These are phyloP conservation scores for Sicyos edulis DNA, from an alignment of 306 rosid species.

Conservation along the genomic window DNA sequence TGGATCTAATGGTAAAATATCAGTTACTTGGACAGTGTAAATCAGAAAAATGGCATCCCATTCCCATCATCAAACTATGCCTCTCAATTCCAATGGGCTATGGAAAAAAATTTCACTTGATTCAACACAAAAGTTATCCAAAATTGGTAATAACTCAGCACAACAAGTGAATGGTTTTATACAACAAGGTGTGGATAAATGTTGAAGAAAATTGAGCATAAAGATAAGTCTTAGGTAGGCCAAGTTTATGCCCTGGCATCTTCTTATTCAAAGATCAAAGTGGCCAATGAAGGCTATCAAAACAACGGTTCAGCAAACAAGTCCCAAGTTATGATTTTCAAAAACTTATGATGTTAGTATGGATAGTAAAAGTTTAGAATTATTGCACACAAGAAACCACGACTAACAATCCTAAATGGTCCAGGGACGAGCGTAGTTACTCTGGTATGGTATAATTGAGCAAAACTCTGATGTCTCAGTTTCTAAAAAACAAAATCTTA, in stretches of 20 bases:
- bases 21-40: neutral
- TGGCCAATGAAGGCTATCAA: neutral
- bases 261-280: neutral
- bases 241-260: neutral
- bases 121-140: neutral
- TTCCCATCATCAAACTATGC: conserved; percentile 2
- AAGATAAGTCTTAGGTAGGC: neutral
- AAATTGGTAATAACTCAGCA: neutral
- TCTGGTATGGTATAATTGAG: too few species aligned
- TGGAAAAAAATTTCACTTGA: neutral
- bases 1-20: neutral
- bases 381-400: neutral
- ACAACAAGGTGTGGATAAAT: neutral
- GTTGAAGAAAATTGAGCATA: neutral
- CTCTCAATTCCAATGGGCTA: neutral
- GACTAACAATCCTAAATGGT: neutral
- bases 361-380: neutral
- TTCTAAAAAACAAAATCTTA: too few species aligned
- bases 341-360: neutral
- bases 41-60: neutral
- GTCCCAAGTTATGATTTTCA: neutral
- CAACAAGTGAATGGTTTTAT: neutral
- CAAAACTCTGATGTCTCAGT: too few species aligned
- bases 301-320: neutral
- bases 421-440: too few species aligned